These are phyloP conservation scores for Sphaerobolus stellatus DNA, from an alignment of 1,284 basidiomycete genomes.

Conservation along the genomic window DNA sequence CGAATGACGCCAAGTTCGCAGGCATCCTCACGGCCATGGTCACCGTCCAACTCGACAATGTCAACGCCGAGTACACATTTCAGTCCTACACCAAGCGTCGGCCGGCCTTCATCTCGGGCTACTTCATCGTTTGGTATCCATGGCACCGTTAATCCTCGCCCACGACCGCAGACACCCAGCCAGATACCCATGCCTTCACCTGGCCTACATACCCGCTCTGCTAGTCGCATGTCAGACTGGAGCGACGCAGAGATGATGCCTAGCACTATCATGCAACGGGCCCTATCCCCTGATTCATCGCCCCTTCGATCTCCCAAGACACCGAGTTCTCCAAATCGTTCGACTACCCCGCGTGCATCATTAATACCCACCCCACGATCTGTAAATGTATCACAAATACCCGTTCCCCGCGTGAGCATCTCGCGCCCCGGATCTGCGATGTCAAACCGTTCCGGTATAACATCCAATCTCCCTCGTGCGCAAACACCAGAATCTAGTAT, in stretches of 20 bases:
- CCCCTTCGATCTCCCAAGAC: slow-evolving; percentile 35
- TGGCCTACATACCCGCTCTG: slow-evolving; percentile 49
- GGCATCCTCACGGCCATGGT: slow-evolving; percentile 77
- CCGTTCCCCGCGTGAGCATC: slow-evolving; percentile 69
- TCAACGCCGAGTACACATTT: slow-evolving; percentile 47
- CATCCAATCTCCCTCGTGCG: slow-evolving; percentile 45
- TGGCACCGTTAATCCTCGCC: slow-evolving; percentile 38
- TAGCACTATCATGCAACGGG: slow-evolving; percentile 52
- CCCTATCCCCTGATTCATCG: slow-evolving; percentile 59
- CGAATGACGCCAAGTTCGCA: slow-evolving; percentile 73
- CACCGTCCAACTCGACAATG: slow-evolving; percentile 69
- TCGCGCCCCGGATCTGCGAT: slow-evolving; percentile 68
- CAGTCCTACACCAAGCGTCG: slow-evolving; percentile 27
- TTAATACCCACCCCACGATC: slow-evolving; percentile 59
- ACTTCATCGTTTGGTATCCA: slow-evolving; percentile 26
- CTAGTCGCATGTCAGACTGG: slow-evolving; percentile 38
- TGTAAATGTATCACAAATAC: slow-evolving; percentile 79
- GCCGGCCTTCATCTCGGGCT: slow-evolving; percentile 40
- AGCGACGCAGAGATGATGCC: slow-evolving; percentile 45
- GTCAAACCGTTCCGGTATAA: slow-evolving; percentile 53
- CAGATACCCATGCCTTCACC: slow-evolving; percentile 72
- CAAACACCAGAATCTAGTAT: slow-evolving; percentile 69
- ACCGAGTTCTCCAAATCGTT: slow-evolving; percentile 30
- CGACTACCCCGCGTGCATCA: slow-evolving; percentile 37
- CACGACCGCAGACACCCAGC: slow-evolving; percentile 72